Conservation (phyloP, 495 filamentous ascomycete species). For the Tuber magnatum region DNA sequence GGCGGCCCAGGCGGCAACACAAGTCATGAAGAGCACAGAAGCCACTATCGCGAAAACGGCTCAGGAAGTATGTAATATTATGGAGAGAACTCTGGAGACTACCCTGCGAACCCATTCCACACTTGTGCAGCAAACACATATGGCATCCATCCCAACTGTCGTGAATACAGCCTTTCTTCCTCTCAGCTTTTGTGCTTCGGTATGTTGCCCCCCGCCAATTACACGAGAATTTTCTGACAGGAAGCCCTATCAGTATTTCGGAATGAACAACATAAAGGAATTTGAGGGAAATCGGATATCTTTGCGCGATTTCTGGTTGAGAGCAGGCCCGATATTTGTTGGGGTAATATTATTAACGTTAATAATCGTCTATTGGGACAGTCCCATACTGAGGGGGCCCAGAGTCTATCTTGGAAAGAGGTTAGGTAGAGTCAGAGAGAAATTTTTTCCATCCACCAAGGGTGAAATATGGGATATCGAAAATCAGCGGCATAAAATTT, state of each 20-base stretch:
- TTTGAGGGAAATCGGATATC: neutral
- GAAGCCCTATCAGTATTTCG: neutral
- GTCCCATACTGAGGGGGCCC: fast-evolving
- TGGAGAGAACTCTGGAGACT: too few relatives aligned
- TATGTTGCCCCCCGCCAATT: neutral
- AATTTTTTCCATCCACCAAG: neutral
- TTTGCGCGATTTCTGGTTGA: neutral
- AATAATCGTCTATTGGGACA: neutral
- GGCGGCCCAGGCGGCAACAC: too few relatives aligned
- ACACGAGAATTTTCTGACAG: neutral
- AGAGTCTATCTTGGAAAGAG: fast-evolving
- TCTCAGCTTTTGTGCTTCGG: neutral
- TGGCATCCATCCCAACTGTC: neutral
- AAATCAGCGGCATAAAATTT: too few relatives aligned
- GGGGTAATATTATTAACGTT: neutral
- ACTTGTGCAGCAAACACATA: neutral
- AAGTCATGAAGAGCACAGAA: too few relatives aligned
- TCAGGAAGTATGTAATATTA: too few relatives aligned
- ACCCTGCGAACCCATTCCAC: too few relatives aligned
- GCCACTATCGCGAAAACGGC: too few relatives aligned
- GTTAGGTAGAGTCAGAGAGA: neutral
- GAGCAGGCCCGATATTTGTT: fast-evolving
- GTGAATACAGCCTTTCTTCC: neutral
- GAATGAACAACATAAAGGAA: neutral
- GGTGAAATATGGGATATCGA: neutral